These are phyloP conservation scores for Cladosporium sp. DNA, from an alignment of 2,329 filamentous ascomycete species.

Conservation along the genomic window DNA sequence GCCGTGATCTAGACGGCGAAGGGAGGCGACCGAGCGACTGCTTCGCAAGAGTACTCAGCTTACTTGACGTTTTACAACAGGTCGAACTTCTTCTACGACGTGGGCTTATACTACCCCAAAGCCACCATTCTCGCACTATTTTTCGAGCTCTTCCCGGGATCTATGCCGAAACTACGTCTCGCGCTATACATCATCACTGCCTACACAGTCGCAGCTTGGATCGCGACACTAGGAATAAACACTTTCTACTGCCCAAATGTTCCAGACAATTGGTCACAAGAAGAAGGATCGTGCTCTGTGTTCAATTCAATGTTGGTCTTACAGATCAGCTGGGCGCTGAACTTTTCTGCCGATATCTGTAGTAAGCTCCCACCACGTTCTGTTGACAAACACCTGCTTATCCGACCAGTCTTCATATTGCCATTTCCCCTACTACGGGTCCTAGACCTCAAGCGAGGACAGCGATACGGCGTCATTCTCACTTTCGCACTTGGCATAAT, in stretches of 20 bases:
- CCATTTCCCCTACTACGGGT: background rate
- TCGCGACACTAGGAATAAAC: background rate
- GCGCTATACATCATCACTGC: background rate
- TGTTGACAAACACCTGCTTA: background rate
- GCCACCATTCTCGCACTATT: background rate
- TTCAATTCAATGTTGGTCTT: background rate
- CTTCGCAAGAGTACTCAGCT: background rate
- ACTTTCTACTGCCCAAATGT: background rate
- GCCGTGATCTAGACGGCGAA: too few relatives aligned
- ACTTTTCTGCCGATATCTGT: background rate
- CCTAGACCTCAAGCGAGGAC: background rate
- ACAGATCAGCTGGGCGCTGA: background rate
- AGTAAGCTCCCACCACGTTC: background rate
- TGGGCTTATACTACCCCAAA: background rate
- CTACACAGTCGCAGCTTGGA: background rate
- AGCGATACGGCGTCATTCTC: background rate
- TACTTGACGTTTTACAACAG: background rate
- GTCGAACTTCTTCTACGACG: background rate
- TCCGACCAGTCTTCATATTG: background rate
- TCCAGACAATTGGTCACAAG: background rate
- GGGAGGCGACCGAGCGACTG: too few relatives aligned
- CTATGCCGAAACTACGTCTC: background rate
- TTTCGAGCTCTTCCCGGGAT: background rate
- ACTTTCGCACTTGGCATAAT: background rate
- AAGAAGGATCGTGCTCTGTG: background rate